Conservation (phyloP, 148 eudicot species). For the Cornus controversa region DNA sequence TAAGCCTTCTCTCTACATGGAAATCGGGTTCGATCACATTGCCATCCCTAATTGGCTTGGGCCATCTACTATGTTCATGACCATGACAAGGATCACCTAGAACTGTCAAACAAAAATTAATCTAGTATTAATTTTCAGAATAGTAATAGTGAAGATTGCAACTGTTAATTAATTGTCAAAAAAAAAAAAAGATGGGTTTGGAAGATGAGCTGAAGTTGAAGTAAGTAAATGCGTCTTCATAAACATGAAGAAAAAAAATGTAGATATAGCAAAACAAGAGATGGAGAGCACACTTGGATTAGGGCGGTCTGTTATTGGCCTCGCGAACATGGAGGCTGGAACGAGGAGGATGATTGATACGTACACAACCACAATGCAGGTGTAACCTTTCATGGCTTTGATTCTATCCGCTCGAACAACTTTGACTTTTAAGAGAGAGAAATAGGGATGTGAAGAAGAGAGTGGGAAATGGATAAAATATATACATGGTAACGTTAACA, state of each 20-base stretch:
- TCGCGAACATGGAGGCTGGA: conserved; percentile 9
- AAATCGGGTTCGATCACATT: background rate
- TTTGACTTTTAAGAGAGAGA: too few relatives aligned
- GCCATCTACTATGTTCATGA: background rate
- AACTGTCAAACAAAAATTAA: background rate
- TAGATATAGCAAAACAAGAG: background rate
- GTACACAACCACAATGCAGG: background rate
- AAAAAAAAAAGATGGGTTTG: too few relatives aligned
- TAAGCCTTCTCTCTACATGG: conserved; percentile 3
- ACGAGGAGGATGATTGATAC: conserved; percentile 20
- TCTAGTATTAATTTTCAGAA: too few relatives aligned
- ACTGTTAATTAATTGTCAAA: too few relatives aligned
- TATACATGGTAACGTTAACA: conserved; percentile 6
- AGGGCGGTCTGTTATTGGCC: background rate
- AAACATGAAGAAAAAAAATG: background rate
- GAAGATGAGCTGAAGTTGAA: too few relatives aligned
- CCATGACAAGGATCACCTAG: background rate
- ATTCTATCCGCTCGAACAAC: background rate
- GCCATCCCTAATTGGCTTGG: background rate
- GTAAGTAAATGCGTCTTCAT: too few relatives aligned
- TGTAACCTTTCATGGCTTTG: conserved; percentile 21
- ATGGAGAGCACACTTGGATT: background rate
- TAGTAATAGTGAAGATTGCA: too few relatives aligned
- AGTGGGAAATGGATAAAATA: background rate
- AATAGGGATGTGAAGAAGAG: background rate